phyloP scores from a whole-genome alignment of 2,329 filamentous ascomycete species.

The Aspergillus alliaceus region DNA sequence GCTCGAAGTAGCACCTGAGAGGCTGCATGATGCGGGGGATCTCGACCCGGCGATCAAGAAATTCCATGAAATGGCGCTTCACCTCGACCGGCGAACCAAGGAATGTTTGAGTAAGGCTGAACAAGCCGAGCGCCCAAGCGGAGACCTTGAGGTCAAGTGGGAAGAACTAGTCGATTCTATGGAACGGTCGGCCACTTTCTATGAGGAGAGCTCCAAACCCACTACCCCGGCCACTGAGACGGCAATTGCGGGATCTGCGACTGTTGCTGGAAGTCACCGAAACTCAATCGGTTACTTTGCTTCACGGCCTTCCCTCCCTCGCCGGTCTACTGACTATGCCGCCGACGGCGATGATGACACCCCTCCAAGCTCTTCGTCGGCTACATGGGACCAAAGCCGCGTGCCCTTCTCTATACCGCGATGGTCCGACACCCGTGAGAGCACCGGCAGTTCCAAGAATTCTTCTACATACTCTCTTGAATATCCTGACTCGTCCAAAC shows the following conservation, averaged over 20 bases:
- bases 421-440: constrained; percentile 42
- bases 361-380: constrained; percentile 45
- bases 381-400: constrained; percentile 43
- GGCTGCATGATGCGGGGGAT: constrained; percentile 40
- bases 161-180: constrained; percentile 51
- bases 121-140: constrained; percentile 49
- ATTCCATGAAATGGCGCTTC: constrained; percentile 46
- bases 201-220: constrained; percentile 41
- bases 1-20: constrained; percentile 42
- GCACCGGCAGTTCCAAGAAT: constrained; percentile 47
- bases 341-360: constrained; percentile 45
- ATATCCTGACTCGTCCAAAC: constrained; percentile 36
- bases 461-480: constrained; percentile 49
- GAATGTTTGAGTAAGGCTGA: constrained; percentile 49
- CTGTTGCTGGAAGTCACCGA: constrained; percentile 35
- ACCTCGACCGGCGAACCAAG: constrained; percentile 44
- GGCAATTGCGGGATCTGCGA: constrained; percentile 27
- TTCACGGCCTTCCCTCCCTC: constrained; percentile 37
- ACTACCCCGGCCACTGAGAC: constrained; percentile 38
- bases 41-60: constrained; percentile 39
- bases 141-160: constrained; percentile 49
- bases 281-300: constrained; percentile 45
- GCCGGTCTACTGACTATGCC: constrained; percentile 39
- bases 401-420: constrained; percentile 42
- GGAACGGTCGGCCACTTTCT: constrained; percentile 44